Evolutionary conservation across 768 basidiomycete genomes (phyloP).

Genomic region (Termitomyces eurrhizus): DNA sequence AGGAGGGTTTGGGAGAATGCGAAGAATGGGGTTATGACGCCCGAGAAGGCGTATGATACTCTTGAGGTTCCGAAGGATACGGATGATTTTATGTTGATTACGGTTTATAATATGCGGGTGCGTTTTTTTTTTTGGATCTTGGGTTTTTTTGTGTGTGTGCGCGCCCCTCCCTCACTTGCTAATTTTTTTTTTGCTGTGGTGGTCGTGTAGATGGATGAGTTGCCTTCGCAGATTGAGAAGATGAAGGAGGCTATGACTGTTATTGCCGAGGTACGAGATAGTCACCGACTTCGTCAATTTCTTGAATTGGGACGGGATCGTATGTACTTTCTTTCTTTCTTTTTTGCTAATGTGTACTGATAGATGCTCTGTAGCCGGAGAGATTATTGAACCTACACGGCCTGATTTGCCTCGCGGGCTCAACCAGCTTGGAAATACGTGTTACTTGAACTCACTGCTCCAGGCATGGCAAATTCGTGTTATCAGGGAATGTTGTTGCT

Average conservation of each 20-base stretch:
- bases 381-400: slow-evolving; percentile 45
- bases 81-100: slow-evolving; percentile 73
- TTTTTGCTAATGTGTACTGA: not conserved
- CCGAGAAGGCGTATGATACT: slow-evolving; percentile 66
- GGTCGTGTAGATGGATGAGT: slow-evolving; percentile 59
- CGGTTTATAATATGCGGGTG: slow-evolving; percentile 70
- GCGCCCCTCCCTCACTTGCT: slow-evolving; percentile 4
- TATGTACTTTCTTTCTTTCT: slow-evolving; percentile 37
- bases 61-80: slow-evolving; percentile 66
- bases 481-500: not conserved
- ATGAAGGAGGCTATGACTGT: slow-evolving; percentile 71
- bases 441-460: slow-evolving; percentile 78
- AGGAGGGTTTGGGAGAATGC: slow-evolving; percentile 49
- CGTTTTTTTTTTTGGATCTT: slow-evolving; percentile 16
- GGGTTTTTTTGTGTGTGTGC: not conserved
- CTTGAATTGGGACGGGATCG: slow-evolving; percentile 68
- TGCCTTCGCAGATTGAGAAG: slow-evolving; percentile 59
- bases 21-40: slow-evolving; percentile 58
- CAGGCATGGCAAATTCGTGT: slow-evolving; percentile 39
- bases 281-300: slow-evolving; percentile 64
- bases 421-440: slow-evolving; percentile 87
- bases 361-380: slow-evolving; percentile 53
- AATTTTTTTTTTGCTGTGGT: not conserved
- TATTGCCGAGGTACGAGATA: slow-evolving; percentile 74
- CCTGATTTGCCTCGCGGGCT: slow-evolving; percentile 80